phyloP scores from a whole-genome alignment of 1,284 basidiomycete genomes.

The Cutaneotrichosporon sp. region DNA sequence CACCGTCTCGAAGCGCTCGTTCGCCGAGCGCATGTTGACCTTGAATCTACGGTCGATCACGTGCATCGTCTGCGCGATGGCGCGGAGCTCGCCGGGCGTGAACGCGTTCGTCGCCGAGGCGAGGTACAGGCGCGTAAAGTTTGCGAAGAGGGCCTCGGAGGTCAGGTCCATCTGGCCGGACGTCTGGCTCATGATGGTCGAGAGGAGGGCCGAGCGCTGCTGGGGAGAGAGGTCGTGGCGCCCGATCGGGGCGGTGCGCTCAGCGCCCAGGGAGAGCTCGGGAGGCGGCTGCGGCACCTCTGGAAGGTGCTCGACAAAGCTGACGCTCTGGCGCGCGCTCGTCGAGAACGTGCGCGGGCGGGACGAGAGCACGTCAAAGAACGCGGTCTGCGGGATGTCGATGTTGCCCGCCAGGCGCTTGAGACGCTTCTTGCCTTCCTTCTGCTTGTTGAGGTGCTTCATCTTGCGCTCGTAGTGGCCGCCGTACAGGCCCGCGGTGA shows the following conservation, averaged over 20 bases:
- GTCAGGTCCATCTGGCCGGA: not conserved
- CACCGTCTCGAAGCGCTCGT: constrained; percentile 29
- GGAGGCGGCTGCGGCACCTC: not conserved
- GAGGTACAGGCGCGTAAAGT: constrained; percentile 34
- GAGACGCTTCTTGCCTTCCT: constrained; percentile 83
- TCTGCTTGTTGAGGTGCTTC: constrained; percentile 90
- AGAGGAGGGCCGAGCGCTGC: constrained; percentile 21
- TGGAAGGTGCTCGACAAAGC: constrained; percentile 7
- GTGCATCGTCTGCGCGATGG: constrained; percentile 26
- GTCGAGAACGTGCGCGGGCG: constrained; percentile 38
- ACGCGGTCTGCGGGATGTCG: constrained; percentile 86
- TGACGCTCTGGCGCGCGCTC: constrained; percentile 8
- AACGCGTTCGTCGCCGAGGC: constrained; percentile 32
- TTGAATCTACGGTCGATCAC: constrained; percentile 22
- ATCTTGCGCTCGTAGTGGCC: constrained; percentile 90
- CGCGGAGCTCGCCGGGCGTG: constrained; percentile 32
- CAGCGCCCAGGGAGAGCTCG: not conserved
- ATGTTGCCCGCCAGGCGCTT: constrained; percentile 78
- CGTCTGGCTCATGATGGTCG: constrained; percentile 12
- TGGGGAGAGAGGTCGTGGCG: constrained; percentile 17
- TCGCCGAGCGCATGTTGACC: constrained; percentile 15
- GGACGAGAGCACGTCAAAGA: constrained; percentile 76
- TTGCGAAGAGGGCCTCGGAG: constrained; percentile 27
- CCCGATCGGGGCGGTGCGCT: not conserved
- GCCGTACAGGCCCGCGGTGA: constrained; percentile 91